Base-by-base conservation (phyloP, 2,329 filamentous ascomycete genomes). In the Phialophora chinensis region DNA sequence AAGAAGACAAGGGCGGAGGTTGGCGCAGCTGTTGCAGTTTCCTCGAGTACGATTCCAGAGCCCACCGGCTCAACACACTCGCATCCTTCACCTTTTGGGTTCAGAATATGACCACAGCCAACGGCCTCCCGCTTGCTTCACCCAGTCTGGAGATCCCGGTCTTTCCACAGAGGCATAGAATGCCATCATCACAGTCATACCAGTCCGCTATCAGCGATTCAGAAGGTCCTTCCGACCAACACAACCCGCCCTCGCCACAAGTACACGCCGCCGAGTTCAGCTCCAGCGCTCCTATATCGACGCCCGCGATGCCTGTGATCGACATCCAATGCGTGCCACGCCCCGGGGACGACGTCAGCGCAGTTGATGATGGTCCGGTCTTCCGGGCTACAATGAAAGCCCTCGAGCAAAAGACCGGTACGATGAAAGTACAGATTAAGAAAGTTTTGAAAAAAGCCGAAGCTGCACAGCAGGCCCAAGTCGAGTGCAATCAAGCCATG, bases 1-100 rank as follows among this genome's bases (percentile, higher is more conserved):
- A 82, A 17, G 93, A 97, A 75, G 93, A 97, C 76, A 88, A 87
- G 74, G 91, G 91, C 33, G 92, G 93, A 65, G 95, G 95, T 53
- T 99, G 95, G 94, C 91, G 92, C 75, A 98, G 96, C 76, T 91
- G 90, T 73, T 98, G 95, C 84, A 97, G 92, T 77, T 97, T 99
- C 79, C 90, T 98, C 73, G 95, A 99, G 79, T 99, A 99, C 76
- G 93, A 99, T 79, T 91, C 95, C 75, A 88, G 94, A 72, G 92
- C 93, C 38, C 95, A 99, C 79, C 88, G 90, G 70, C 81, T 99
- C 67, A 88, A 96, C 73, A 94, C 93, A 3, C 85, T 99, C 62
- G 93, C 92, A 14, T 93, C 89, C 76, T 98, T 99, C 80, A 93
- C 92, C 4, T 98, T 97, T 77, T 99, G 92, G 90, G 93, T 98